Evolutionary conservation across 1,139 yeast species (phyloP).

Genomic region (Debaryomyces psychrophilus): DNA sequence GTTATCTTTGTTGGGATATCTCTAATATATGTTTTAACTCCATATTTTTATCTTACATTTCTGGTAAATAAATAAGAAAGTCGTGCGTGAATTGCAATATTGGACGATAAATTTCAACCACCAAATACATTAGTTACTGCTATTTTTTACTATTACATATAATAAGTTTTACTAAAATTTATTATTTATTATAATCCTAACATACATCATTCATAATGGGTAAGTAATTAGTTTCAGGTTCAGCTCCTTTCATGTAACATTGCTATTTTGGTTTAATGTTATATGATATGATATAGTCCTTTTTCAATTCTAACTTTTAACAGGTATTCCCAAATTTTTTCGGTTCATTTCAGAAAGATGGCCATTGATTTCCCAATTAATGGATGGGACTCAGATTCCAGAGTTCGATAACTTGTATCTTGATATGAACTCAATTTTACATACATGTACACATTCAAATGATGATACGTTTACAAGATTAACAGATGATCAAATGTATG

Average conservation of each 20-base stretch:
- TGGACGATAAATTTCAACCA: constrained; percentile 8
- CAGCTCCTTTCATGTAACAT: neutral
- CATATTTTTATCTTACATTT: neutral
- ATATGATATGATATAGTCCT: neutral
- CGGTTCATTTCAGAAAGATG: constrained; percentile 98
- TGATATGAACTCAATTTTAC: constrained; percentile 97
- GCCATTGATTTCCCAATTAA: constrained; percentile 91
- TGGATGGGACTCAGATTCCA: constrained; percentile 84
- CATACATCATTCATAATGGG: constrained; percentile 11
- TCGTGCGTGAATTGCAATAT: constrained; percentile 6
- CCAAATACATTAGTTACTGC: neutral
- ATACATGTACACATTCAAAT: constrained; percentile 86
- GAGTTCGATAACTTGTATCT: constrained; percentile 93
- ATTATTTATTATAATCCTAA: constrained; percentile 1
- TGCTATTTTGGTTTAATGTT: neutral
- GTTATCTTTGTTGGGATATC: constrained; percentile 4
- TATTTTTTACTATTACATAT: neutral
- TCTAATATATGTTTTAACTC: constrained; percentile 7
- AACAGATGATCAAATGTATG: constrained; percentile 90
- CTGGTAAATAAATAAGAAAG: neutral
- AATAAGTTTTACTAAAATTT: no score
- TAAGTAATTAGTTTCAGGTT: neutral
- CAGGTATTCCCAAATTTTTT: constrained; percentile 95
- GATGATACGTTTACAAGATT: constrained; percentile 62
- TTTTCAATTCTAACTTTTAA: constrained; percentile 18